Percentiles rank a stretch among this genome's conserved stretches.
Conservation (phyloP, 2,329 filamentous ascomycete species). For the Aspergillus costaricaensis region DNA sequence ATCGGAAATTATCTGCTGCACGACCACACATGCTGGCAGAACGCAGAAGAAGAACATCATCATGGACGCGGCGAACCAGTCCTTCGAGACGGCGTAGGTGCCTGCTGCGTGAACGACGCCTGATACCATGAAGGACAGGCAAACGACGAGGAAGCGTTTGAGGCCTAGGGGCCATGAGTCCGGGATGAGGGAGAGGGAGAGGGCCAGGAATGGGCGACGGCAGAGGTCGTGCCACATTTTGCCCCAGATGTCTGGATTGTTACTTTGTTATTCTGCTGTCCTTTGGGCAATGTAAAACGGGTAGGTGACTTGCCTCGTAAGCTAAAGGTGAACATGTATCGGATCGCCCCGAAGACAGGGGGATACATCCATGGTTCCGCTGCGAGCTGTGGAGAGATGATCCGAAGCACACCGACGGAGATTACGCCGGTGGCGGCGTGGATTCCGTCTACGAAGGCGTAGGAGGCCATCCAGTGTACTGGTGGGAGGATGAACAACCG, state of each 20-base stretch:
- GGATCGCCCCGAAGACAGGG: constrained; percentile 16
- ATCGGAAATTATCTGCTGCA: constrained; percentile 14
- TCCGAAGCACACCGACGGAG: constrained; percentile 8
- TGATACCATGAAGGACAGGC: constrained; percentile 17
- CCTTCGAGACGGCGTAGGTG: constrained; percentile 15
- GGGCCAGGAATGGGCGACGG: constrained; percentile 16
- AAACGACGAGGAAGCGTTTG: constrained; percentile 9
- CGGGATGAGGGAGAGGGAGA: constrained; percentile 11
- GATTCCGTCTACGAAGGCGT: constrained; percentile 20
- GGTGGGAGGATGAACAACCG: constrained; percentile 14
- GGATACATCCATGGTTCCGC: constrained; percentile 24
- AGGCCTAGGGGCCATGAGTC: neutral
- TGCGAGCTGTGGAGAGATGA: constrained; percentile 3
- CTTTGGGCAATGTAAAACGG: neutral
- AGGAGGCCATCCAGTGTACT: constrained; percentile 17
- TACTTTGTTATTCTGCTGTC: neutral
- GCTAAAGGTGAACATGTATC: constrained; percentile 13
- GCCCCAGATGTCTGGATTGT: constrained; percentile 19
- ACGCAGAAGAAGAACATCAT: constrained; percentile 21
- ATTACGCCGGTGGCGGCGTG: constrained; percentile 11
- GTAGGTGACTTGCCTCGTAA: constrained; percentile 13
- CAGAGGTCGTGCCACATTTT: constrained; percentile 24
- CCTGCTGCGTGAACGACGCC: constrained; percentile 16
- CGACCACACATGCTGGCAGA: constrained; percentile 14
- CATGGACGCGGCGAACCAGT: constrained; percentile 12